These are phyloP conservation scores for Ceratocystis diversiconidia DNA, from an alignment of 2,329 filamentous ascomycete species.

Conservation along the genomic window DNA sequence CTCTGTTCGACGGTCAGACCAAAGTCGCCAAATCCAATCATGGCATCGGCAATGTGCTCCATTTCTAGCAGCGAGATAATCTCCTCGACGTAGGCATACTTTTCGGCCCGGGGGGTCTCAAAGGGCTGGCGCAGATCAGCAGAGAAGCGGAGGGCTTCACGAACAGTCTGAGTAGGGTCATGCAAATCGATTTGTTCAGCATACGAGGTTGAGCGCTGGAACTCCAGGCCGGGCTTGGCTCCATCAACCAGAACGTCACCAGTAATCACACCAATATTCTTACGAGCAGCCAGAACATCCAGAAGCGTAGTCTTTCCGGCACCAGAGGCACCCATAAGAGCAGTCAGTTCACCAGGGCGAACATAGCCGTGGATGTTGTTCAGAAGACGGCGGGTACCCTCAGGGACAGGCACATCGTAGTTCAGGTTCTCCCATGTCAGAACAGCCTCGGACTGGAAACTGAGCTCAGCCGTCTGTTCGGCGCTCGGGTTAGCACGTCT, in stretches of 20 bases:
- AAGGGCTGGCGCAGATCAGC: conserved; percentile 45
- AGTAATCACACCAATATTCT: conserved; percentile 46
- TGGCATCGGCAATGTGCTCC: conserved; percentile 43
- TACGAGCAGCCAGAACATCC: conserved; percentile 53
- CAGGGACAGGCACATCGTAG: conserved; percentile 53
- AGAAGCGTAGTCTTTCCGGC: conserved; percentile 78
- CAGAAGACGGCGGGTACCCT: conserved; percentile 41
- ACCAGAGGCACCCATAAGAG: conserved; percentile 71
- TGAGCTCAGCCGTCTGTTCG: conserved; percentile 37
- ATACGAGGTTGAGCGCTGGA: conserved; percentile 48
- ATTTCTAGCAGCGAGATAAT: conserved; percentile 46
- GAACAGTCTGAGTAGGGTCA: conserved; percentile 46
- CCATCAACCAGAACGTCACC: conserved; percentile 46
- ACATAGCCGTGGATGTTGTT: conserved; percentile 52
- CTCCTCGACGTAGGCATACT: conserved; percentile 46
- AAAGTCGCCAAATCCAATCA: conserved; percentile 48
- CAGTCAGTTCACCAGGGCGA: conserved; percentile 61
- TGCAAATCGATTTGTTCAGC: conserved; percentile 50
- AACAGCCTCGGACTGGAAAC: conserved; percentile 47
- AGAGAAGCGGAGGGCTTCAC: conserved; percentile 49
- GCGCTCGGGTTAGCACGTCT: conserved; percentile 31
- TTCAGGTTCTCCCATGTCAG: conserved; percentile 78
- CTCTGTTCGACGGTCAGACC: conserved; percentile 54
- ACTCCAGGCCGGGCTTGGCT: conserved; percentile 41
- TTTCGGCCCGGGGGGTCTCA: conserved; percentile 39